A percentile compares a stretch with the other conserved stretches of the same genome.
Conservation (phyloP, 2,329 filamentous ascomycete genomes). For the Aspergillus carbonarius region DNA sequence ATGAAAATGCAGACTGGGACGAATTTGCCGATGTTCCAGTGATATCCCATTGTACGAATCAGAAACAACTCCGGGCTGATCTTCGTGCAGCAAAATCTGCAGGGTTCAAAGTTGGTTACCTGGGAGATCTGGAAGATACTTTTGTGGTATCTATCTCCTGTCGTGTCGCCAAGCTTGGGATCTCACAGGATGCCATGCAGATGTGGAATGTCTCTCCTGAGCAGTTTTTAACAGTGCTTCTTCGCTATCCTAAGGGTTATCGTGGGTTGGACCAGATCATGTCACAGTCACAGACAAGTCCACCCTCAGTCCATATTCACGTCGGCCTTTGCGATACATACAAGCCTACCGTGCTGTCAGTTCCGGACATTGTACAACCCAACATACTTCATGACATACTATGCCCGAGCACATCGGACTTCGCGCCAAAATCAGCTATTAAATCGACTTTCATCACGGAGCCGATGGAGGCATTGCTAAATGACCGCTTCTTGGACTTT, state of each 20-base stretch:
- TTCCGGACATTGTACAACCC: slow-evolving; percentile 40
- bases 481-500: slow-evolving; percentile 62
- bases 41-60: slow-evolving; percentile 12
- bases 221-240: slow-evolving; percentile 72
- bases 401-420: not conserved
- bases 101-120: slow-evolving; percentile 69
- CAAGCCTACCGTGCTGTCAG: slow-evolving; percentile 64
- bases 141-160: slow-evolving; percentile 66
- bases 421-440: not conserved
- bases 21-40: slow-evolving; percentile 3
- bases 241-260: slow-evolving; percentile 66
- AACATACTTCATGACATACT: slow-evolving; percentile 39
- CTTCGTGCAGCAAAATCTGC: slow-evolving; percentile 60
- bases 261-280: slow-evolving; percentile 55
- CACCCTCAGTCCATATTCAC: slow-evolving; percentile 54
- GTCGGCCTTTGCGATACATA: slow-evolving; percentile 70
- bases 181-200: slow-evolving; percentile 71
- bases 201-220: slow-evolving; percentile 69
- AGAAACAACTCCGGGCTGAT: slow-evolving; percentile 53
- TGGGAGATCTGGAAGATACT: slow-evolving; percentile 54
- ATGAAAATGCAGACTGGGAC: slow-evolving; percentile 32
- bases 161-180: slow-evolving; percentile 65
- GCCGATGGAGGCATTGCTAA: slow-evolving; percentile 68
- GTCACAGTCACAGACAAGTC: not conserved
- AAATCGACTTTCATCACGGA: slow-evolving; percentile 63